Evolutionary conservation across 345 rosid genomes (phyloP), one percentile per base, ranked within the genome.

Genomic region (Sisymbrium irio): DNA sequence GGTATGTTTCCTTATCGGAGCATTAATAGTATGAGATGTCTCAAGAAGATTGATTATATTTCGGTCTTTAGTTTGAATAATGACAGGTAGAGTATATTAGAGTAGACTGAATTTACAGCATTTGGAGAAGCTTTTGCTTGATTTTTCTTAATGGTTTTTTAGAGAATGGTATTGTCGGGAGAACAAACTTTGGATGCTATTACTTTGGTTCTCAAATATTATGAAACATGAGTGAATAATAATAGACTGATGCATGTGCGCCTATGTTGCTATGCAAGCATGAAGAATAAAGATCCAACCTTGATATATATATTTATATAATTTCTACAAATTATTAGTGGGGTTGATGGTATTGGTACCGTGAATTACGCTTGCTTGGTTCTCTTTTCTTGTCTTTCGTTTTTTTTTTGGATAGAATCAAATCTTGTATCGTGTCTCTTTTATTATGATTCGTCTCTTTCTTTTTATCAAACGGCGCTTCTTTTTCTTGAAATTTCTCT

Each of bases 341-440:
- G 74, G 69, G 56, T 59, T 58, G 73, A 67, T 66, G 37, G 53
- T 46, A 47, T 42, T 14, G 50, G 60, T 74, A 74, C 73, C 67
- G 78, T 67, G 73, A 74, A 66, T 74, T 67, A 74, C 73, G 78
- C 67, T 49, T 39, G 37, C 69, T 68, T 40, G 49, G 69, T 67
- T 45, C 39, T 28, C 3, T 12, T 4, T 14, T 46, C 9, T 49
- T 19, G 39, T 0, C 10, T 39, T 61, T 49, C 47, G 7, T 9
- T 42, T 6, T n/a, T n/a, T 3, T 12, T 9, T 30, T 9, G 17
- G 54, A 57, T 28, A 9, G 32, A 66, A 74, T 40, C 37, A 67
- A 75, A 75, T 67, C 78, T 67, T 67, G 54, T 33, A 51, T 65
- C 18, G 54, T 40, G 30, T 9, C 22, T 53, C 62, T 54, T 42